Conservation (phyloP, 257 asterid species). For the Cynanchum wilfordii region DNA sequence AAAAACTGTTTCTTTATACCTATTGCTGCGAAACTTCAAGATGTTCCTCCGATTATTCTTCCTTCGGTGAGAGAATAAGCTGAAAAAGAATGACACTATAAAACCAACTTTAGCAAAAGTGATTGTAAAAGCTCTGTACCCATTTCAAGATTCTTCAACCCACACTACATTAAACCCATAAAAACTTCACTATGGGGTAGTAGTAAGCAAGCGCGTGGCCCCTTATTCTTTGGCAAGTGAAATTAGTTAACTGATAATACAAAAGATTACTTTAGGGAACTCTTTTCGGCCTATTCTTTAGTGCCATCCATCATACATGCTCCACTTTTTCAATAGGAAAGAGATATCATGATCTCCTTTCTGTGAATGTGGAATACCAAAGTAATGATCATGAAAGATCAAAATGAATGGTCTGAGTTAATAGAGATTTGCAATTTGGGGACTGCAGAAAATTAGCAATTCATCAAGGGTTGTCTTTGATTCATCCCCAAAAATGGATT, state of each 20-base stretch:
- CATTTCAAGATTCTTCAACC: conserved; percentile 11
- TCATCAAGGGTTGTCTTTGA: conserved; percentile 48
- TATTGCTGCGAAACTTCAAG: conserved; percentile 8
- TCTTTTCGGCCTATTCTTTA: conserved; percentile 18
- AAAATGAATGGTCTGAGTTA: conserved; percentile 11
- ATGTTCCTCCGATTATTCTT: conserved; percentile 17
- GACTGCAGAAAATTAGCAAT: conserved; percentile 78
- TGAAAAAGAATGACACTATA: conserved; percentile 11
- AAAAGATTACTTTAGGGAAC: conserved; percentile 1
- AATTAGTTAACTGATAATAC: conserved; percentile 8
- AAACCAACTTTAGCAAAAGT: conserved; percentile 21
- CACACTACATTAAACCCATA: conserved; percentile 8
- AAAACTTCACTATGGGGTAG: background rate
- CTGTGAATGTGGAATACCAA: background rate
- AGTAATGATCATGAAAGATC: background rate
- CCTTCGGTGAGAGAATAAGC: conserved; percentile 17
- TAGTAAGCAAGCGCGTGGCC: conserved; percentile 12
- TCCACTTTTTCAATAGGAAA: conserved; percentile 23
- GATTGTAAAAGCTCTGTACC: conserved; percentile 13
- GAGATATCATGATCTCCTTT: conserved; percentile 6
- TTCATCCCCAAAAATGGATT: conserved; percentile 79
- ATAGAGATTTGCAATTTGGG: conserved; percentile 84
- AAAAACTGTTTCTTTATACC: conserved; percentile 7
- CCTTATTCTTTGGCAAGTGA: conserved; percentile 6
- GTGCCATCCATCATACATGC: background rate